Evolutionary conservation across 1,139 yeast genomes (phyloP).

Genomic region (Protomyces lactucae-debilis): DNA sequence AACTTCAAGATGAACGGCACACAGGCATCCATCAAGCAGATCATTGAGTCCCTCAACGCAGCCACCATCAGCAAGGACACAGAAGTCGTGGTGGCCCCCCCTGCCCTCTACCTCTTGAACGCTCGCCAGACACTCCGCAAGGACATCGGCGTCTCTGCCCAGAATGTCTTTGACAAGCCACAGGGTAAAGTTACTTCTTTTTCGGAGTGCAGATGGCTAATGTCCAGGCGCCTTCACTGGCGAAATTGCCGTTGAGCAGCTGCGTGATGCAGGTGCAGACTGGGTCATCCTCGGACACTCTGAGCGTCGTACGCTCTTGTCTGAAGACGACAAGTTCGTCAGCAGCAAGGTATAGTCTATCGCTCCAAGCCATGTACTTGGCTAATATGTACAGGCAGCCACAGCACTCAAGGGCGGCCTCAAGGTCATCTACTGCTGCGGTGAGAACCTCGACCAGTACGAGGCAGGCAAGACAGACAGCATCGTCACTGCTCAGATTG

Average conservation of each 20-base stretch:
- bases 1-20: conserved; percentile 99
- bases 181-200: background rate
- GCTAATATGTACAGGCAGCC: conserved; percentile 47
- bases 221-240: conserved; percentile 94
- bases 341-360: conserved; percentile 94
- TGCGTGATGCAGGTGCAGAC: conserved; percentile 84
- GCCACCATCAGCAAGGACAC: conserved; percentile 68
- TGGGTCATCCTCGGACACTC: conserved; percentile 99
- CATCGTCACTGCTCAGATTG: conserved; percentile 84
- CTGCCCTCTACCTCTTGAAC: conserved; percentile 81
- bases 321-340: conserved; percentile 84
- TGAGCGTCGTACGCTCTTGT: conserved; percentile 92
- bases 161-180: conserved; percentile 79
- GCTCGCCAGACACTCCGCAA: conserved; percentile 68
- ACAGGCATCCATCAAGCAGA: conserved; percentile 72
- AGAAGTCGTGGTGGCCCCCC: conserved; percentile 94
- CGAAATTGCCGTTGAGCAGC: conserved; percentile 77
- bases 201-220: background rate
- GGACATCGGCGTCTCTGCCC: conserved; percentile 79
- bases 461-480: conserved; percentile 78
- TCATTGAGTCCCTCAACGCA: conserved; percentile 75
- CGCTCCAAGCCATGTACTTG: conserved; percentile 44
- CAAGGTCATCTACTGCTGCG: conserved; percentile 28
- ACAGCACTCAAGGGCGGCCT: conserved; percentile 22
- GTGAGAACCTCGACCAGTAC: conserved; percentile 89